These are phyloP conservation scores for Penicillium sp. DNA, from an alignment of 2,329 filamentous ascomycete species.

Conservation along the genomic window DNA sequence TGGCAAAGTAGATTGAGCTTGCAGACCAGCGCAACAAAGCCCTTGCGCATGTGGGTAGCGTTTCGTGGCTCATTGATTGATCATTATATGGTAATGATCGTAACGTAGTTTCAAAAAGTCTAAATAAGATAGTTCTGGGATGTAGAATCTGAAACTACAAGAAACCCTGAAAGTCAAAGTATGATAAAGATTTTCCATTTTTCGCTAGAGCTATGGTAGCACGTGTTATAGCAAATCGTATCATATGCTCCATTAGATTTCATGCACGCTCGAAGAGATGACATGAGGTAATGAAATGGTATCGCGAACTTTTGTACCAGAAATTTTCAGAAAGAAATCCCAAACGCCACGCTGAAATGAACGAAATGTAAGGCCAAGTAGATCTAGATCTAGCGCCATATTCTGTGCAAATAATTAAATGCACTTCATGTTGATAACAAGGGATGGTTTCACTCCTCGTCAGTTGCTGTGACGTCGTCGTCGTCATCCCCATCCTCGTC, in stretches of 20 bases:
- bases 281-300: slow-evolving; percentile 18
- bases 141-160: not conserved
- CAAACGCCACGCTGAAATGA: slow-evolving; percentile 30
- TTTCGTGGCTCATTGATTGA: no score
- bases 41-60: no score
- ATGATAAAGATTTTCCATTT: slow-evolving; percentile 8
- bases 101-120: not conserved
- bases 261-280: slow-evolving; percentile 19
- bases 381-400: slow-evolving; percentile 4
- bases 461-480: slow-evolving; percentile 42
- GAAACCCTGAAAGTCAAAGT: not conserved
- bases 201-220: slow-evolving; percentile 2
- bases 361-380: slow-evolving; percentile 8
- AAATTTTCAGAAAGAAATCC: slow-evolving; percentile 17
- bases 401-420: not conserved
- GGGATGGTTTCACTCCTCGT: slow-evolving; percentile 37
- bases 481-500: slow-evolving; percentile 38
- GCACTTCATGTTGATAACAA: not conserved
- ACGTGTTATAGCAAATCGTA: not conserved
- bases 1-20: no score
- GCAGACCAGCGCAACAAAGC: no score
- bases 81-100: no score
- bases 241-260: not conserved
- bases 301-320: slow-evolving; percentile 6
- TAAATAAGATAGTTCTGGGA: not conserved